Percentiles rank a stretch among this genome's conserved stretches.
Evolutionary conservation across 768 basidiomycete species (phyloP).

Genomic region (Termitomyces sp.): DNA sequence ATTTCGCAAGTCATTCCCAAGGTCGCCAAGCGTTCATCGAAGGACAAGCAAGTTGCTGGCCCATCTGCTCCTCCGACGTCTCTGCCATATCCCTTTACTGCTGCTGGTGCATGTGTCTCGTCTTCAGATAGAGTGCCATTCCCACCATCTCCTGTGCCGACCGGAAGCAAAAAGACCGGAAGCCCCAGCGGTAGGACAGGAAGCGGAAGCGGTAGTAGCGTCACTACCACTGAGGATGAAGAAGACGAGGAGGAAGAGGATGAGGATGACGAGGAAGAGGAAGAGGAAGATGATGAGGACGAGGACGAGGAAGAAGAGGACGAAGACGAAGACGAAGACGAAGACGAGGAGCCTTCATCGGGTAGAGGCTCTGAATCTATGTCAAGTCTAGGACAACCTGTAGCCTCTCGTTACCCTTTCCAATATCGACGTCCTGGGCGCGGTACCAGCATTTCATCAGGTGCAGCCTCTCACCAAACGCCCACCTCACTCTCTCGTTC

Average conservation of each 20-base stretch:
- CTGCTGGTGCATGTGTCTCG: slow-evolving; percentile 55
- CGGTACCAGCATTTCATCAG: slow-evolving; percentile 38
- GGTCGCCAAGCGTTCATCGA: slow-evolving; percentile 42
- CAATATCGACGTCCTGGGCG: slow-evolving; percentile 52
- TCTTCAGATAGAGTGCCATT: slow-evolving; percentile 67
- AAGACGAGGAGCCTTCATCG: slow-evolving; percentile 50
- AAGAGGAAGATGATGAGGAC: slow-evolving; percentile 27
- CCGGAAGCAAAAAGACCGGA: slow-evolving; percentile 19
- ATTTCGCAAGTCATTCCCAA: slow-evolving; percentile 37
- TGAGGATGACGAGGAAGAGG: slow-evolving; percentile 27
- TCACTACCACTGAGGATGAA: slow-evolving; percentile 15
- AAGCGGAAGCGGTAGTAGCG: slow-evolving; percentile 15
- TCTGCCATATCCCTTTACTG: slow-evolving; percentile 71
- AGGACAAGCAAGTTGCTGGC: slow-evolving; percentile 35
- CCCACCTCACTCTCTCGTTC: slow-evolving; percentile 26
- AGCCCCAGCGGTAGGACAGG: slow-evolving; percentile 9
- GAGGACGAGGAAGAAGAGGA: slow-evolving; percentile 25
- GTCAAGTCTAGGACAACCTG: slow-evolving; percentile 80
- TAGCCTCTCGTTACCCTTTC: slow-evolving; percentile 69
- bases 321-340: slow-evolving; percentile 37
- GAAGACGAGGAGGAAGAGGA: slow-evolving; percentile 20
- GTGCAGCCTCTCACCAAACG: slow-evolving; percentile 35
- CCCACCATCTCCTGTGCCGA: slow-evolving; percentile 57
- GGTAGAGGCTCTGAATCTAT: slow-evolving; percentile 75
- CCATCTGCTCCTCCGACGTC: slow-evolving; percentile 39